Evolutionary conservation across 495 filamentous ascomycete species (phyloP), one percentile per base, ranked within the genome.

Genomic region (Hyaloscypha bicolor): DNA sequence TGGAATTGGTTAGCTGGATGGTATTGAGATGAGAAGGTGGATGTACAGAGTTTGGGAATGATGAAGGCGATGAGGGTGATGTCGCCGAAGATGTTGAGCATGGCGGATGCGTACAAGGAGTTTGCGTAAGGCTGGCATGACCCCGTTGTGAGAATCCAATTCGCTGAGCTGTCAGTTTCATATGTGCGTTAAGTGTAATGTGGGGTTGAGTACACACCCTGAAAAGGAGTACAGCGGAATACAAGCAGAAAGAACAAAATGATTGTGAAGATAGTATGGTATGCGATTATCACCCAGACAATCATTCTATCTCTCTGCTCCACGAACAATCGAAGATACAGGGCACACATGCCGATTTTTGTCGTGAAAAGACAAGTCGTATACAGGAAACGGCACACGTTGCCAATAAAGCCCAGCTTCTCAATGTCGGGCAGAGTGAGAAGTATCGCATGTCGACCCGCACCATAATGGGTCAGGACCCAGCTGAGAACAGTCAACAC

Each of bases 241-340:
- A 66, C 9, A 9, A 51, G 29, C n/a, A 9, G 25, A 21, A n/a
- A 66, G 11, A 5, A 4, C 14, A 33, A 68, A 3, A 25, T 25
- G 25, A 25, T 25, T 4, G 58, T 62, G 25, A 30, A 58, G 9
- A 62, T 2, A 30, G 30, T 32, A 32, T 35, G 31, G 32, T 57
- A 68, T 16, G 19, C 65, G n/a, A 57, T 45, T 31, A 51, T 62
- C 2, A 14, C 6, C 19, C 45, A 31, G 25, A 58, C 37, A 52
- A 48, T 33, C 2, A 56, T n/a, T 37, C 42, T 62, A 22, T 59
- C 63, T 3, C 32, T 57, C 21, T 22, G 16, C 32, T 68, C 65
- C 21, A 56, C 48, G 59, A 68, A 68, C 6, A 68, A 48, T 14
- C 65, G 65, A 8, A 58, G 48, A 31, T 68, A 68, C 32, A 68